These are phyloP conservation scores for Penicillium sp. DNA, from an alignment of 2,329 filamentous ascomycete genomes.

Conservation along the genomic window DNA sequence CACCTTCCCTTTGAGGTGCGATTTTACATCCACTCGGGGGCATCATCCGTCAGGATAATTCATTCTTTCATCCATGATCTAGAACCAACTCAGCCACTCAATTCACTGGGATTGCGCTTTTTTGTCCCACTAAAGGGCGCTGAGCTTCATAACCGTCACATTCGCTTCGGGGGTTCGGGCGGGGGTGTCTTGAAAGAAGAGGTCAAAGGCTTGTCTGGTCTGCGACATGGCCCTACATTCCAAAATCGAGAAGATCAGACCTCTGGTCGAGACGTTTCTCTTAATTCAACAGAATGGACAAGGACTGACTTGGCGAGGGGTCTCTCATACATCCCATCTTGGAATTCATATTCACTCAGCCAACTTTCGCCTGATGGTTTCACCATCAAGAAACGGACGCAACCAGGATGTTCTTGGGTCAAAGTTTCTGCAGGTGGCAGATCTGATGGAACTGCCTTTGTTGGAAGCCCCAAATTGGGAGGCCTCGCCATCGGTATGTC, in stretches of 20 bases:
- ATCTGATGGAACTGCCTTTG: conserved; percentile 61
- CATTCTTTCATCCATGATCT: conserved; percentile 22
- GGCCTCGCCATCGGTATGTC: conserved; percentile 63
- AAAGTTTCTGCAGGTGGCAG: conserved; percentile 62
- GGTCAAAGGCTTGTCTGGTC: conserved; percentile 63
- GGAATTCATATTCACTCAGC: conserved; percentile 61
- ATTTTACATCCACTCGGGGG: conserved; percentile 20
- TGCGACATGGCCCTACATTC: conserved; percentile 59
- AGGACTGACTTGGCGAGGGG: conserved; percentile 52
- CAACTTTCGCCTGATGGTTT: conserved; percentile 66
- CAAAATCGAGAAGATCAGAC: conserved; percentile 56
- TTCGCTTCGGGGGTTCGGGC: conserved; percentile 60
- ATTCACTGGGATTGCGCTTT: conserved; percentile 54
- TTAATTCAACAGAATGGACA: conserved; percentile 44
- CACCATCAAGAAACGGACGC: conserved; percentile 63
- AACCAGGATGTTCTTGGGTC: conserved; percentile 61
- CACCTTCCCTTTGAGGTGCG: conserved; percentile 22
- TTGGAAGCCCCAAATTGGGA: conserved; percentile 61
- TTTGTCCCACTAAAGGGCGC: conserved; percentile 58
- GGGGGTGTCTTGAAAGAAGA: conserved; percentile 63
- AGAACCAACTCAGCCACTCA: conserved; percentile 11
- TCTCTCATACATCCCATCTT: conserved; percentile 62
- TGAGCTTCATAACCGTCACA: conserved; percentile 62
- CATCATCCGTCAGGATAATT: conserved; percentile 11
- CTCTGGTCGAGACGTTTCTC: conserved; percentile 51